Evolutionary conservation across 805 yeast genomes (phyloP).

Genomic region (Ogataea polymorpha): DNA sequence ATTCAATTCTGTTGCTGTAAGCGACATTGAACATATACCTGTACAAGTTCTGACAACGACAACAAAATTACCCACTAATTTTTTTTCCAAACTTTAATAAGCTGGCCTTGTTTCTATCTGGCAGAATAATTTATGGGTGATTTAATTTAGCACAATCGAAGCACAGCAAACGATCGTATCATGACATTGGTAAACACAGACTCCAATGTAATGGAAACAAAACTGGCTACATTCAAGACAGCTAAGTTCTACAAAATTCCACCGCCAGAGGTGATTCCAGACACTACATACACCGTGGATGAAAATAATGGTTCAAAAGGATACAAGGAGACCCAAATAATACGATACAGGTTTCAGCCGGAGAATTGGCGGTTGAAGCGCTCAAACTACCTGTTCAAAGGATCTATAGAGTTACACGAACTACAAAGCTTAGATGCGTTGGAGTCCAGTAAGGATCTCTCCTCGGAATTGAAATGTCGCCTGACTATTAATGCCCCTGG

Average conservation of each 20-base stretch:
- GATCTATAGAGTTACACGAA: constrained; percentile 24
- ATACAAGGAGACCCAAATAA: constrained; percentile 11
- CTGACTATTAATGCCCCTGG: constrained; percentile 14
- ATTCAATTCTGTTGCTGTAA: constrained; percentile 80
- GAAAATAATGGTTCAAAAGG: constrained; percentile 5
- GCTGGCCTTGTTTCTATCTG: constrained; percentile 2
- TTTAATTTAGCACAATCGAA: neutral
- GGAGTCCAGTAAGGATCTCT: constrained; percentile 15
- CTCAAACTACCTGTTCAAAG: constrained; percentile 21
- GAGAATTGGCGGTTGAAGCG: constrained; percentile 17
- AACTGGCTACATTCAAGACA: constrained; percentile 24
- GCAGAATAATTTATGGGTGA: constrained; percentile 7
- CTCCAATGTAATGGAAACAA: constrained; percentile 19
- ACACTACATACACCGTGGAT: constrained; percentile 6
- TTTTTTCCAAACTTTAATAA: constrained; percentile 1
- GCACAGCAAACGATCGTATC: neutral
- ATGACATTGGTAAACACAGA: constrained; percentile 18
- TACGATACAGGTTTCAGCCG: constrained; percentile 17
- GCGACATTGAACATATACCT: constrained; percentile 50
- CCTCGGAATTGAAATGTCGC: constrained; percentile 17
- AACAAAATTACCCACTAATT: constrained; percentile 9
- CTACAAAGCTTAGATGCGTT: constrained; percentile 17
- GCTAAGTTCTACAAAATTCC: constrained; percentile 27
- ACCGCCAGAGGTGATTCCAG: constrained; percentile 19
- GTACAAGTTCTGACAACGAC: neutral